phyloP scores from a whole-genome alignment of 129 eudicot species.

The Lactuca saligna region DNA sequence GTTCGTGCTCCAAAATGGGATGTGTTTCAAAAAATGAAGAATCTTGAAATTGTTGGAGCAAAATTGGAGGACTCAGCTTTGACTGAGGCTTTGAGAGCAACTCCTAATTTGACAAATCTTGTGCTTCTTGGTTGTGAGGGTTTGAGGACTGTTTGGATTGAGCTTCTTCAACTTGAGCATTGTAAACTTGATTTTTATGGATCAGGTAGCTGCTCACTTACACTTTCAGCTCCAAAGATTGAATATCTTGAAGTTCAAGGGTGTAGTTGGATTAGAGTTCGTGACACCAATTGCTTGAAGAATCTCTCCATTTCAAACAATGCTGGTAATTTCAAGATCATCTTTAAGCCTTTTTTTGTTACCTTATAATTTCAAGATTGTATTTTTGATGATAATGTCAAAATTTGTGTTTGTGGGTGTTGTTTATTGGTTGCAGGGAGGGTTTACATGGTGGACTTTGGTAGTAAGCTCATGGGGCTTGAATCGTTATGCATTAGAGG shows the following conservation, averaged over 20 bases:
- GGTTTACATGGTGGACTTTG: slow-evolving; percentile 79
- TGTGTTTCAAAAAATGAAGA: slow-evolving; percentile 44
- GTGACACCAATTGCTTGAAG: slow-evolving; percentile 51
- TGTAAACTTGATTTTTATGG: slow-evolving; percentile 84
- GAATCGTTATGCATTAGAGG: slow-evolving; percentile 82
- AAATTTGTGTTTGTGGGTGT: background rate
- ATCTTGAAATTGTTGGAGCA: slow-evolving; percentile 89
- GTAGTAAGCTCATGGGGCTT: slow-evolving; percentile 69
- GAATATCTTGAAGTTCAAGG: slow-evolving; percentile 86
- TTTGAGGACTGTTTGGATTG: slow-evolving; percentile 52
- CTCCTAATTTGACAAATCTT: slow-evolving; percentile 68
- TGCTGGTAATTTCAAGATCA: slow-evolving; percentile 50
- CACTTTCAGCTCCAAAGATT: slow-evolving; percentile 61
- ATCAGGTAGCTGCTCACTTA: slow-evolving; percentile 53
- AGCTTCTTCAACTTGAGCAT: slow-evolving; percentile 56
- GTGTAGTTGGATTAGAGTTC: slow-evolving; percentile 73
- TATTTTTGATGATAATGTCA: background rate
- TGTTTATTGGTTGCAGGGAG: slow-evolving; percentile 47
- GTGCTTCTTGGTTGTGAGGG: slow-evolving; percentile 89
- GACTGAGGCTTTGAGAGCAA: slow-evolving; percentile 55
- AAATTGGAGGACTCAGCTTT: slow-evolving; percentile 67
- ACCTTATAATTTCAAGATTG: background rate
- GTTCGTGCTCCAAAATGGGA: slow-evolving; percentile 75
- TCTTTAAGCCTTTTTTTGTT: background rate
- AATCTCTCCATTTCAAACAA: slow-evolving; percentile 68